These are phyloP conservation scores for Hypoxylon sp. DNA, from an alignment of 2,329 filamentous ascomycete species.

Conservation along the genomic window DNA sequence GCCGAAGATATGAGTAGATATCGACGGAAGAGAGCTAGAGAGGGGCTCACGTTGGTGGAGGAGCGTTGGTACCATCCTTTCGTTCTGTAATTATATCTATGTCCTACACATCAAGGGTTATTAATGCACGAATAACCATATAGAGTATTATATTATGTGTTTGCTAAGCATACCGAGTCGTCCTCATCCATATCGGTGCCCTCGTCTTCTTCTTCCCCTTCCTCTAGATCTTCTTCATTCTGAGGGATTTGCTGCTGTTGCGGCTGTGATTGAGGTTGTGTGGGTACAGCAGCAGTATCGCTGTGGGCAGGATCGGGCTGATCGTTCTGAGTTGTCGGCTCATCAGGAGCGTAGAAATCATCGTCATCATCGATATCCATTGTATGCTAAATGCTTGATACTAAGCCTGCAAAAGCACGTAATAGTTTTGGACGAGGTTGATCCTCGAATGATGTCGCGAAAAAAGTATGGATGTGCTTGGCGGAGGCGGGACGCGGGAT, in stretches of 20 bases:
- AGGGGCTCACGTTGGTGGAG: conserved; percentile 68
- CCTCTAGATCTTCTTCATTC: conserved; percentile 70
- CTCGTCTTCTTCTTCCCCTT: conserved; percentile 76
- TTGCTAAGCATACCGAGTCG: conserved; percentile 61
- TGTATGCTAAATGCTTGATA: conserved; percentile 38
- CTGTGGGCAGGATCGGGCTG: conserved; percentile 9
- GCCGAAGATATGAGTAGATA: conserved; percentile 26
- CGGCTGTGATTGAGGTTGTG: conserved; percentile 25
- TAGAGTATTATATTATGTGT: background rate
- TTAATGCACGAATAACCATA: background rate
- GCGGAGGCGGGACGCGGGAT: background rate
- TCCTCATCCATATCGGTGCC: conserved; percentile 73
- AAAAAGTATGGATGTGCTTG: background rate
- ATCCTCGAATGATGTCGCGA: background rate
- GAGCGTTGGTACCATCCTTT: conserved; percentile 74
- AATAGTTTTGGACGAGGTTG: background rate
- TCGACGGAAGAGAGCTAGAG: background rate
- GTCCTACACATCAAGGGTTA: conserved; percentile 62
- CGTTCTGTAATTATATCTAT: conserved; percentile 78
- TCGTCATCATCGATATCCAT: conserved; percentile 80
- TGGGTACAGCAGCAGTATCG: conserved; percentile 8
- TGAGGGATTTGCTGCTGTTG: conserved; percentile 55
- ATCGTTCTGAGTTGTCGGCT: conserved; percentile 61
- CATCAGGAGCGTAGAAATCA: conserved; percentile 76
- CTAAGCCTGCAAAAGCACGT: background rate